These are phyloP conservation scores for Globisporangium middletonii DNA, from an alignment of 352 stramenopile species.

Conservation along the genomic window DNA sequence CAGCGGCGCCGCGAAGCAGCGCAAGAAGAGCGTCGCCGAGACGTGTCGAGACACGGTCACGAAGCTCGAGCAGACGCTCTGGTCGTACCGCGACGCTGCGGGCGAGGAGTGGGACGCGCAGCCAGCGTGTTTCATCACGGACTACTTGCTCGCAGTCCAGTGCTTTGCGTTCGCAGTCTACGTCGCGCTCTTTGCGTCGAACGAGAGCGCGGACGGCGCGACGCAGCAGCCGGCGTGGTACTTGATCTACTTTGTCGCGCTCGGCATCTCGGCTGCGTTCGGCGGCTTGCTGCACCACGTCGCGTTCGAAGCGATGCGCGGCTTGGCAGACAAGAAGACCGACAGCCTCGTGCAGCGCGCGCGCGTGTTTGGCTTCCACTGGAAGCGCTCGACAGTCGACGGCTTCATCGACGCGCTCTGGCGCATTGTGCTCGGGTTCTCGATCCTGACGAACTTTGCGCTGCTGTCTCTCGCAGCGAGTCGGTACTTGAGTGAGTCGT, in stretches of 20 bases:
- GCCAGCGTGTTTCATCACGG: conserved; percentile 83
- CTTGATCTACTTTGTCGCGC: conserved; percentile 82
- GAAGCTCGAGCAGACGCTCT: conserved; percentile 73
- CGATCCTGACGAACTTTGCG: conserved; percentile 83
- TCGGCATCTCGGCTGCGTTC: conserved; percentile 72
- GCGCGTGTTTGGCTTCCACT: conserved; percentile 63
- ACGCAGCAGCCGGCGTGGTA: conserved; percentile 52
- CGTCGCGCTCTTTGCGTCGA: conserved; percentile 60
- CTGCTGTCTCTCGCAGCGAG: conserved; percentile 71
- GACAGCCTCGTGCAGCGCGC: conserved; percentile 58
- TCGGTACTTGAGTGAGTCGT: conserved; percentile 66
- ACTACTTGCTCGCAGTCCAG: conserved; percentile 80
- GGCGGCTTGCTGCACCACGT: conserved; percentile 79
- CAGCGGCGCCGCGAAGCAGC: conserved; percentile 4
- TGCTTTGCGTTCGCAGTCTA: conserved; percentile 81
- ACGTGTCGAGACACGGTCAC: conserved; percentile 56
- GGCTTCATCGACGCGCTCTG: conserved; percentile 66
- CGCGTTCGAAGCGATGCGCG: conserved; percentile 67
- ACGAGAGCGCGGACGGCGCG: conserved; percentile 25
- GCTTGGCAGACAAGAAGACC: conserved; percentile 69
- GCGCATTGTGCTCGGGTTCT: conserved; percentile 77
- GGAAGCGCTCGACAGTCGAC: conserved; percentile 69
- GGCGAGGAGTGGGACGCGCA: conserved; percentile 85
- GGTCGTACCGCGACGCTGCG: conserved; percentile 63
- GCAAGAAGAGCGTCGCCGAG: conserved; percentile 40